Conservation (phyloP, 1,284 basidiomycete genomes). For the Ustilago esculenta region DNA sequence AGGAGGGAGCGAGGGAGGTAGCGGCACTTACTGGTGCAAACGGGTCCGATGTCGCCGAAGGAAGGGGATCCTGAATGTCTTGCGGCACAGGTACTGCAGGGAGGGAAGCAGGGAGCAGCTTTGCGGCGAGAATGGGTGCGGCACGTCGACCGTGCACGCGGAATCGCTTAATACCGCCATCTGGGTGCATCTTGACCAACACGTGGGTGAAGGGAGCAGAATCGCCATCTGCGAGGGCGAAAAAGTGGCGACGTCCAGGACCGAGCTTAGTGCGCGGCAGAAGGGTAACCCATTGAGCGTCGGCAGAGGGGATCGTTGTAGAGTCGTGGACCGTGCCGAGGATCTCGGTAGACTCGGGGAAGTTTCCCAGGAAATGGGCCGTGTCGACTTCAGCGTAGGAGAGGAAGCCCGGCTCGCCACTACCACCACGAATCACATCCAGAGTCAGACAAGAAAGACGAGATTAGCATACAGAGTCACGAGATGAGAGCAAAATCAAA, state of each 20-base stretch:
- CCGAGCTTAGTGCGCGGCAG: slow-evolving; percentile 83
- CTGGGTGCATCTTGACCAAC: slow-evolving; percentile 87
- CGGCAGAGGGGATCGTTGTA: slow-evolving; percentile 33
- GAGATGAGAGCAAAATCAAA: neutral
- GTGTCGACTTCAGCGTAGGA: slow-evolving; percentile 89
- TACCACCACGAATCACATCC: neutral
- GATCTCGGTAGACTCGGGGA: slow-evolving; percentile 81
- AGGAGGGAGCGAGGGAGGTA: slow-evolving; percentile 12
- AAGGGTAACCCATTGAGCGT: slow-evolving; percentile 76
- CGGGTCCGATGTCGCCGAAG: slow-evolving; percentile 39
- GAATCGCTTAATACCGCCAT: slow-evolving; percentile 93
- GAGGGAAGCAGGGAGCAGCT: slow-evolving; percentile 22
- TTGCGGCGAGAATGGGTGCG: slow-evolving; percentile 29
- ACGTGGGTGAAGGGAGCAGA: slow-evolving; percentile 79
- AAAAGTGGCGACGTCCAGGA: slow-evolving; percentile 88
- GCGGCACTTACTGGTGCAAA: slow-evolving; percentile 41
- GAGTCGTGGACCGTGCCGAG: slow-evolving; percentile 73
- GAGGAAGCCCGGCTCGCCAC: slow-evolving; percentile 72
- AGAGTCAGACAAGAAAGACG: neutral
- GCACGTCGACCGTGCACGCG: slow-evolving; percentile 79
- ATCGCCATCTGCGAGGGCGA: slow-evolving; percentile 77
- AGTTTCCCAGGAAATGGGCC: slow-evolving; percentile 95
- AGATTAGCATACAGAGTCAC: neutral
- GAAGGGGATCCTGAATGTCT: slow-evolving; percentile 40
- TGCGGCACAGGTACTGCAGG: slow-evolving; percentile 50